Evolutionary conservation across 305 asterid genomes (phyloP).

Genomic region (Salvia sclarea): DNA sequence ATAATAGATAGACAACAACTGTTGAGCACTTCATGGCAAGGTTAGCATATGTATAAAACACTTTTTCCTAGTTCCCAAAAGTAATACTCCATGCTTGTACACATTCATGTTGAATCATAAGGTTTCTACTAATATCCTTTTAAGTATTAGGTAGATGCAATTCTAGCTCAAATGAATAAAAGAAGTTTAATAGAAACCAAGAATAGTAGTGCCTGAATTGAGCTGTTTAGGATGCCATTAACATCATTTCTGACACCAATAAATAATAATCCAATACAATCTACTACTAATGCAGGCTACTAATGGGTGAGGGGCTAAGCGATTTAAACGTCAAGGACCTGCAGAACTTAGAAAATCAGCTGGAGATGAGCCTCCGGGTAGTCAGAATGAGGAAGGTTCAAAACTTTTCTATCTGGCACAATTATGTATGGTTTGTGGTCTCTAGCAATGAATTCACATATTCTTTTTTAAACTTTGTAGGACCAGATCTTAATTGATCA

Average conservation of each 20-base stretch:
- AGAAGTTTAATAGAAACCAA: not conserved
- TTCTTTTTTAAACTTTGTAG: slow-evolving; percentile 41
- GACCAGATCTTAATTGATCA: slow-evolving; percentile 57
- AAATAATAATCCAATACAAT: slow-evolving; percentile 19
- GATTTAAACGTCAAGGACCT: slow-evolving; percentile 59
- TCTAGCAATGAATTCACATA: slow-evolving; percentile 14
- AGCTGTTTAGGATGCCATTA: not conserved
- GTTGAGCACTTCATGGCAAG: slow-evolving; percentile 5
- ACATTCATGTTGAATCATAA: not conserved
- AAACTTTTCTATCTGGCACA: slow-evolving; percentile 1
- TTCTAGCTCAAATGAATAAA: not conserved
- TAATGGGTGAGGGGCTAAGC: slow-evolving; percentile 72
- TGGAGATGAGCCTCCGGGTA: slow-evolving; percentile 61
- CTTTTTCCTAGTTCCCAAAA: not conserved
- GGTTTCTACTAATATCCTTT: not conserved
- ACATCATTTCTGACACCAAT: not conserved
- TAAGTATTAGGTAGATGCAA: not conserved
- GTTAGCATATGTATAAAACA: not conserved
- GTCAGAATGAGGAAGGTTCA: slow-evolving; percentile 67
- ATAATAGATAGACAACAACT: not conserved
- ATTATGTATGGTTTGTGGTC: slow-evolving; percentile 5
- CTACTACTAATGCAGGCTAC: slow-evolving; percentile 45
- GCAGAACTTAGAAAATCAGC: slow-evolving; percentile 64
- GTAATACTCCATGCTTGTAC: not conserved
- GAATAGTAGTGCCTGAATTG: not conserved